Evolutionary conservation across 768 basidiomycete genomes (phyloP), one percentile per base, ranked within the genome.

Genomic region (Myochromella boudieri): DNA sequence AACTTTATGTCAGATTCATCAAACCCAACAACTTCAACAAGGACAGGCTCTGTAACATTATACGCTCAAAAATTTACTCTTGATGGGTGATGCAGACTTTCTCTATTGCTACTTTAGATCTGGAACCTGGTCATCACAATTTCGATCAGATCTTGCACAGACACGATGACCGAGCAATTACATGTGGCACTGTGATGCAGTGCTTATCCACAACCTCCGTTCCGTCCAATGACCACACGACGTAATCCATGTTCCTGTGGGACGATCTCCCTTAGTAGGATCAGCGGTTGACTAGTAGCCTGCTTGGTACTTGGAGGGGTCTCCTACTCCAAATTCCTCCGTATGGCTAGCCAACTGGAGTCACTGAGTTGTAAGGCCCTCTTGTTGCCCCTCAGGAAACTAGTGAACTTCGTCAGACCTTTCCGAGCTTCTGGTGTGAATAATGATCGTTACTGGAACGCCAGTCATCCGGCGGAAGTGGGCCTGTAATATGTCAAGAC

Each of bases 181-280:
- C 38, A 34, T 38, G 17, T 31, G 7, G 24, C 39, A 27, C 40
- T 20, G 40, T 41, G 42, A 41, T 48, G 46, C 43, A n/a, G 37
- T 40, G 42, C 39, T 46, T 31, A 26, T 34, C 38, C 43, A 43
- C 44, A 18, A 18, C 36, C 34, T 50, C 39, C 36, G 42, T 50
- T 47, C 53, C 42, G 45, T 48, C 12, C 22, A 46, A 28, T 34
- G 2, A 25, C 48, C 52, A 44, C 46, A 46, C 45, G 52, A 50
- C 33, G 44, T 46, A 49, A 46, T 42, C 18, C 40, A 42, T 40
- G 28, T 11, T 38, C 31, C n/a, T 37, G 22, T 34, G 20, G 11
- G 12, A 10, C 14, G 14, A 6, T 8, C 18, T 46, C 18, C 18
- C 1, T 22, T 7, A 7, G 22, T 26, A n/a, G n/a, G n/a, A n/a